Conservation (phyloP, 805 yeast genomes). For the Isabelozyma gotoi region DNA sequence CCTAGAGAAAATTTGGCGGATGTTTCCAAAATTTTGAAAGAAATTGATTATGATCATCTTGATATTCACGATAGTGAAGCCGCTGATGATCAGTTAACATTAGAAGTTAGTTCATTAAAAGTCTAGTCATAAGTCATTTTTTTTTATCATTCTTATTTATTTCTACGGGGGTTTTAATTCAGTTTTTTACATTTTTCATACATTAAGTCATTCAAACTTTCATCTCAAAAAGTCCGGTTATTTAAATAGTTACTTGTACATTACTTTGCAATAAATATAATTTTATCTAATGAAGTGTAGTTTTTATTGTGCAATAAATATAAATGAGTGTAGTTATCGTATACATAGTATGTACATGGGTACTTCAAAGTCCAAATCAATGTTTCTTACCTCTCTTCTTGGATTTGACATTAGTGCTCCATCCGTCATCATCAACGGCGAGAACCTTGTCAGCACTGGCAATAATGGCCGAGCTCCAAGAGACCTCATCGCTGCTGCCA, state of each 20-base stretch:
- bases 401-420: constrained; percentile 42
- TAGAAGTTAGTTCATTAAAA: neutral
- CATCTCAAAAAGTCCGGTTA: too few relatives aligned
- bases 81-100: too few relatives aligned
- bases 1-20: constrained; percentile 47
- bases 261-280: too few relatives aligned
- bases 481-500: constrained; percentile 39
- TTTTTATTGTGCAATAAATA: too few relatives aligned
- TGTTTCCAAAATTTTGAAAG: constrained; percentile 25
- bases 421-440: constrained; percentile 45
- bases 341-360: neutral
- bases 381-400: constrained; percentile 40
- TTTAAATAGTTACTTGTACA: too few relatives aligned
- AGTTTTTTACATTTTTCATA: too few relatives aligned
- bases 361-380: neutral
- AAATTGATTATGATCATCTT: neutral
- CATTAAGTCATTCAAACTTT: too few relatives aligned
- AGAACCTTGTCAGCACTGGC: constrained; percentile 38
- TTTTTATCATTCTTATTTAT: too few relatives aligned
- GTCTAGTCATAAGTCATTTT: neutral
- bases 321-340: too few relatives aligned
- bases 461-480: constrained; percentile 74
- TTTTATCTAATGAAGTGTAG: too few relatives aligned
- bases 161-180: too few relatives aligned
- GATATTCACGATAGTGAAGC: too few relatives aligned